Evolutionary conservation across 176 grass and related monocot genomes (phyloP).

Genomic region (Hyparrhenia diplandra): DNA sequence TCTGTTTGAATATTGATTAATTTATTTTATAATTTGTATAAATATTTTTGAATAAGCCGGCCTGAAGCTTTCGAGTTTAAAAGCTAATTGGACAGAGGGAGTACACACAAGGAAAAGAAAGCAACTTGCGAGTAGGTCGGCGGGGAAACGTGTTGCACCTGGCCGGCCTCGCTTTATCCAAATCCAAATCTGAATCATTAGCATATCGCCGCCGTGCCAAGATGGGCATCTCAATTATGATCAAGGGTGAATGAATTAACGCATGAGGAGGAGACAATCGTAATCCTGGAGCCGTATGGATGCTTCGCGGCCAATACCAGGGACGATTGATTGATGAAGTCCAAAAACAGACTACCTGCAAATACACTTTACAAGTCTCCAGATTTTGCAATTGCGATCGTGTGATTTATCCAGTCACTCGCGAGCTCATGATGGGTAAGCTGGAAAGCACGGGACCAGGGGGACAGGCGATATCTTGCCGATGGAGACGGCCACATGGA

Average conservation of each 20-base stretch:
- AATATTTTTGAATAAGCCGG: no score
- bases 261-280: background rate
- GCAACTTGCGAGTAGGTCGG: background rate
- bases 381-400: background rate
- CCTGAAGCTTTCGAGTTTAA: no score
- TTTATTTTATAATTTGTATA: no score
- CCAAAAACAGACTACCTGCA: background rate
- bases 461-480: background rate
- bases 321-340: background rate
- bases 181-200: background rate
- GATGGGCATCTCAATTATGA: background rate
- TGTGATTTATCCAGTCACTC: background rate
- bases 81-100: no score
- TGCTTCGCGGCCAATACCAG: background rate
- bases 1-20: no score
- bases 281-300: background rate
- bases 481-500: slow-evolving; percentile 21
- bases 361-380: background rate
- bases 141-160: background rate
- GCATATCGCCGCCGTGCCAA: background rate
- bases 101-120: background rate
- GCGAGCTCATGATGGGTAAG: background rate
- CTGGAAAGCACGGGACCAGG: background rate
- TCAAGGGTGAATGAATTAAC: no score
- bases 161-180: background rate